Percentiles rank a stretch among this genome's conserved stretches.
phyloP scores from a whole-genome alignment of 2,329 filamentous ascomycete genomes.

The Lachnellula occidentalis region DNA sequence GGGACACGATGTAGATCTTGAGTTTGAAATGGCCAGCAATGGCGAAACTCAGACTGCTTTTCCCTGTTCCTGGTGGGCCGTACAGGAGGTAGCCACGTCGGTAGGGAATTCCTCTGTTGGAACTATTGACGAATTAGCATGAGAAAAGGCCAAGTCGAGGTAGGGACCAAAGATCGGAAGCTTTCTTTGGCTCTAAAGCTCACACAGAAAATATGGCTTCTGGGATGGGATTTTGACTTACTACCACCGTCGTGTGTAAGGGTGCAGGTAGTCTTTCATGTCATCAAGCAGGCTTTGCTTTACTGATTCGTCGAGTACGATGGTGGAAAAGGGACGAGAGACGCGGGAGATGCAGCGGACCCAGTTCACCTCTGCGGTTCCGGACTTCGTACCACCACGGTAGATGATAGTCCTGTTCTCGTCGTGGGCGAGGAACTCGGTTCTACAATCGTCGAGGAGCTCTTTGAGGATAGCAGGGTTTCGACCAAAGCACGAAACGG shows the following conservation, averaged over 20 bases:
- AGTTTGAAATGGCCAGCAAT: constrained; percentile 66
- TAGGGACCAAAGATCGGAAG: too few species aligned
- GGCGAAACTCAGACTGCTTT: constrained; percentile 66
- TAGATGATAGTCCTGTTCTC: constrained; percentile 61
- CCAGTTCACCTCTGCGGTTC: constrained; percentile 46
- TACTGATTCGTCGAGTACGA: constrained; percentile 55
- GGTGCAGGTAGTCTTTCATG: constrained; percentile 57
- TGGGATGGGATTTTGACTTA: too few species aligned
- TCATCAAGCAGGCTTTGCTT: constrained; percentile 57
- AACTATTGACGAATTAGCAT: constrained; percentile 19
- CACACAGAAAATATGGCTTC: too few species aligned
- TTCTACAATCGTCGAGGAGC: constrained; percentile 53
- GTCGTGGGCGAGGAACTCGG: constrained; percentile 51
- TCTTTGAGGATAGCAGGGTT: constrained; percentile 56
- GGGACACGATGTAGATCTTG: constrained; percentile 65
- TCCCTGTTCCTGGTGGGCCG: constrained; percentile 76
- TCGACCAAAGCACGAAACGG: constrained; percentile 56
- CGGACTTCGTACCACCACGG: constrained; percentile 44
- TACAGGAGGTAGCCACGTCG: constrained; percentile 77
- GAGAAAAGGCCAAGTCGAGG: too few species aligned
- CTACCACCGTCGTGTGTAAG: constrained; percentile 69
- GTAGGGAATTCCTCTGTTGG: constrained; percentile 78
- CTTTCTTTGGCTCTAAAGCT: too few species aligned
- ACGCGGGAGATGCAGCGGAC: constrained; percentile 55
- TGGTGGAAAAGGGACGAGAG: constrained; percentile 57